Base-by-base conservation (phyloP, 1,284 basidiomycete genomes). In the Vanrija humicola region DNA sequence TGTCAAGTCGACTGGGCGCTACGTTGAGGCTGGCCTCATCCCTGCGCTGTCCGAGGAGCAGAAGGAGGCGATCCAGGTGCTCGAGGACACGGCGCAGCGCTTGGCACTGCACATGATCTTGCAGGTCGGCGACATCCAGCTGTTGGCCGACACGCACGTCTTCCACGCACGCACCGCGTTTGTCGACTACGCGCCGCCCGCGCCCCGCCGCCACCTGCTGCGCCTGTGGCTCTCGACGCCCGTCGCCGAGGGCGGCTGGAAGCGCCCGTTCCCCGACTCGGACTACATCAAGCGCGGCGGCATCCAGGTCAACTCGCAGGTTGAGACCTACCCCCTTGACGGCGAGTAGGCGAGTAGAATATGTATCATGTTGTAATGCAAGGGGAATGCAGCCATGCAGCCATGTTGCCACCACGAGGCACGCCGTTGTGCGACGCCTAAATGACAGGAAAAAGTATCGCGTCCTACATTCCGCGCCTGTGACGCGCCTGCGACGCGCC, bases 81-180 rank as follows among this genome's bases (percentile, higher is more conserved):
- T 78, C 28, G 78, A 79, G 54, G 67, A 77, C 43, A 77, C 74
- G 5, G 78, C 78, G 0, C 65, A 72, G 48, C 49, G 64, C 12
- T 53, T 77, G 16, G 63, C 71, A 6, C 61, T 79, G 16, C 77
- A 79, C 53, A 79, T 77, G 75, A 58, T 77, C 7, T 59, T 79
- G 2, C 66, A 72, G 26, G 73, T 78, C 2, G 77, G 77, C 29
- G 77, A 78, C 54, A 69, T 72, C 50, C 72, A 72, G 53, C 64
- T 74, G 38, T 58, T 69, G 7, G 64, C 67, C 16, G 66, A 71
- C 45, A 64, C 70, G 0, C 75, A 77, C 56, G 71, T 76, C 43
- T 64, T 77, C 53, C 77, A 78, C 54, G 75, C 76, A 0, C 61
- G 78, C 25, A 78, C 77, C 3, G 77, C 73, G n/a, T 78, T 77